phyloP scores from a whole-genome alignment of 75 land plant species.

The Selaginella tamariscina region DNA sequence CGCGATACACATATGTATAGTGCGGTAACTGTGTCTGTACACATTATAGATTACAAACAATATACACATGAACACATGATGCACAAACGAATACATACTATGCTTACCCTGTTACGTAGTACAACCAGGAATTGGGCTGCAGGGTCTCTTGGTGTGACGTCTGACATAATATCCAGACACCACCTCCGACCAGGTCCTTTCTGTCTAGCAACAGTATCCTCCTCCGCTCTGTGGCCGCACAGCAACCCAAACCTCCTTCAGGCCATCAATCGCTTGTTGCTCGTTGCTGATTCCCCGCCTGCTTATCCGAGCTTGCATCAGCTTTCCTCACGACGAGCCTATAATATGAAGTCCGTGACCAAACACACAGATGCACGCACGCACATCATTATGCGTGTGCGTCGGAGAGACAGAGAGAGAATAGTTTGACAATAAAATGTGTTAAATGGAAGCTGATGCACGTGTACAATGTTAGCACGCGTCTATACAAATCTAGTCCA shows the following conservation, averaged over 20 bases:
- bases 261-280: conserved; percentile 33
- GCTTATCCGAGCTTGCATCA: background rate
- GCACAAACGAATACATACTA: conserved; percentile 11
- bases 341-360: no score
- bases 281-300: background rate
- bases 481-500: no score
- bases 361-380: no score
- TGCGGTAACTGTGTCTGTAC: no score
- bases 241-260: conserved; percentile 84
- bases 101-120: conserved; percentile 51
- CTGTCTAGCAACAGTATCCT: conserved; percentile 78
- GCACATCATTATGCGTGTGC: no score
- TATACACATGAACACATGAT: background rate
- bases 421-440: no score
- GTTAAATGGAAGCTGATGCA: no score
- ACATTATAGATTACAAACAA: conserved; percentile 1
- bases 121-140: conserved; percentile 92
- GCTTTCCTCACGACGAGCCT: background rate
- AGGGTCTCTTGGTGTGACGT: conserved; percentile 88
- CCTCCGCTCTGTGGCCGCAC: conserved; percentile 49
- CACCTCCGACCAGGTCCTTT: conserved; percentile 87
- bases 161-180: conserved; percentile 67
- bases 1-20: no score
- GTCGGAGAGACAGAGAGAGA: no score
- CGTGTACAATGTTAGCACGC: no score